Evolutionary conservation across 2,329 filamentous ascomycete species (phyloP).

Genomic region (Pseudogymnoascus sp.): DNA sequence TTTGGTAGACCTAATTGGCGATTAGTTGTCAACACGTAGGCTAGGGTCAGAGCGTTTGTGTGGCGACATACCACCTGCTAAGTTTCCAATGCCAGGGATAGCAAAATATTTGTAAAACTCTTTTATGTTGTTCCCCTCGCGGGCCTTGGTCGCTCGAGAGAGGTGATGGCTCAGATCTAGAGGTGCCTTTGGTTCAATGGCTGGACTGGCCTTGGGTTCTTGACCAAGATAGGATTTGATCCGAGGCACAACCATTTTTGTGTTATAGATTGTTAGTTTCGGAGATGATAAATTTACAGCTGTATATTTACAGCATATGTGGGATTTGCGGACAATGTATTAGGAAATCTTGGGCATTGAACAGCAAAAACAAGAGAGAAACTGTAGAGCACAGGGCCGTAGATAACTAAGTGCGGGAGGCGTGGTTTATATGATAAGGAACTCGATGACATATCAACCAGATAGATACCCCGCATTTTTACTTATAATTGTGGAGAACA

Average conservation of each 20-base stretch:
- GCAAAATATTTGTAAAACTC: slow-evolving; percentile 76
- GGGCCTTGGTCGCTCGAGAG: slow-evolving; percentile 58
- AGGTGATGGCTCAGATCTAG: slow-evolving; percentile 73
- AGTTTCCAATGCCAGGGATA: slow-evolving; percentile 53
- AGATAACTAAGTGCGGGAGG: slow-evolving; percentile 4
- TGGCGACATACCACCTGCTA: slow-evolving; percentile 49
- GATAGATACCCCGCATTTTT: slow-evolving; percentile 5
- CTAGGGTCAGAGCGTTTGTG: neutral
- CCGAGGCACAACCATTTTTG: neutral
- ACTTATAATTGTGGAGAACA: slow-evolving; percentile 3
- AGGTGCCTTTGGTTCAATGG: slow-evolving; percentile 35
- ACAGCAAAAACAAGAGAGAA: neutral
- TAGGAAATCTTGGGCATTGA: neutral
- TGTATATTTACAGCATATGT: neutral
- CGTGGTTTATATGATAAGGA: slow-evolving; percentile 1
- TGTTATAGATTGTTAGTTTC: neutral
- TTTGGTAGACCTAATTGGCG: slow-evolving; percentile 63
- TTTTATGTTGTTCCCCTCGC: slow-evolving; percentile 63
- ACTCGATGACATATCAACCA: neutral
- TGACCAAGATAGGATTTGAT: neutral
- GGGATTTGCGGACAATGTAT: neutral
- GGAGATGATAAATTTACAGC: neutral
- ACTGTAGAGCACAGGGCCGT: neutral
- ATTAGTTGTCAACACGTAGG: slow-evolving; percentile 5
- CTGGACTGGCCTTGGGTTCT: neutral